These are phyloP conservation scores for Achaetomium macrosporum DNA, from an alignment of 2,329 filamentous ascomycete genomes.

Conservation along the genomic window DNA sequence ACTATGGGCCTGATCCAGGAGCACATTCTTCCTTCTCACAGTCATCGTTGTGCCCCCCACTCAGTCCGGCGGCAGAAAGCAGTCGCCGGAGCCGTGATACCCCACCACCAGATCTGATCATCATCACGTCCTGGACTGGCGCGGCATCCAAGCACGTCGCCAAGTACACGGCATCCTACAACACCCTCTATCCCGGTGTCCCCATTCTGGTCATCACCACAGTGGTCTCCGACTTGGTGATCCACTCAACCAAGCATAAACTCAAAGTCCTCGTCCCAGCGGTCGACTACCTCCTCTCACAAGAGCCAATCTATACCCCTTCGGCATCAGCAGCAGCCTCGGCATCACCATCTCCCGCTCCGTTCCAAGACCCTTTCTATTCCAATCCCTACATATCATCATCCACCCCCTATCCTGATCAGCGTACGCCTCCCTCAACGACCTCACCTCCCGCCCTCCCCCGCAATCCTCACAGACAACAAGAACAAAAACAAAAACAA, in stretches of 20 bases:
- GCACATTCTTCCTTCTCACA: background rate
- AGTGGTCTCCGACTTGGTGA: constrained; percentile 17
- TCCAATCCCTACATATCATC: constrained; percentile 4
- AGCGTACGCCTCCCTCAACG: constrained; percentile 29
- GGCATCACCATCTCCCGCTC: constrained; percentile 29
- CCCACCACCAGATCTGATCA: constrained; percentile 33
- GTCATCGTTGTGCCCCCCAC: constrained; percentile 4
- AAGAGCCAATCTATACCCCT: background rate
- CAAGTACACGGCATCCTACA: constrained; percentile 43
- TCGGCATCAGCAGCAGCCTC: too few relatives aligned
- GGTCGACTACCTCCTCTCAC: constrained; percentile 14
- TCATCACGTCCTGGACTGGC: constrained; percentile 43
- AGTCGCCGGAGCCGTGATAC: background rate
- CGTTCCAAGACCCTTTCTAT: too few relatives aligned
- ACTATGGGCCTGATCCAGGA: background rate
- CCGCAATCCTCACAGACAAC: too few relatives aligned
- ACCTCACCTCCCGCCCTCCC: background rate
- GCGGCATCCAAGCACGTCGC: constrained; percentile 37
- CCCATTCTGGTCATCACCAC: constrained; percentile 37
- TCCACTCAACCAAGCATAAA: constrained; percentile 16
- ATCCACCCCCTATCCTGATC: background rate
- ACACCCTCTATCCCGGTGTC: constrained; percentile 35
- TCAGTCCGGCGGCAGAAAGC: background rate
- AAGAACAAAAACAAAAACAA: too few relatives aligned
- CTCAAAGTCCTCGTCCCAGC: constrained; percentile 17